phyloP scores from a whole-genome alignment of 2,329 filamentous ascomycete species.

The Septoria petroselini region DNA sequence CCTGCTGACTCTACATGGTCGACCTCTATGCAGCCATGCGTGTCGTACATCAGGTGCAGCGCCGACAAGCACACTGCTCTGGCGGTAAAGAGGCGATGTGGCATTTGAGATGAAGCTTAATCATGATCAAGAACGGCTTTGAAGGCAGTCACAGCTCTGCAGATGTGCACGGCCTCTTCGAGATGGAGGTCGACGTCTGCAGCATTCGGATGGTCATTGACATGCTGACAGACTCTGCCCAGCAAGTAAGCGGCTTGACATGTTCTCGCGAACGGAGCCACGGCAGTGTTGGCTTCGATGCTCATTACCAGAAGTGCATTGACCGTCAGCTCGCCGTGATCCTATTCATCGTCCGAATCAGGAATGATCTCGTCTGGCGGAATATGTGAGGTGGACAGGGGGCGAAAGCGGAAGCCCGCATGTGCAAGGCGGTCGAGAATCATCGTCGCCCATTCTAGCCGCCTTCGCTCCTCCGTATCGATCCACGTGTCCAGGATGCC shows the following conservation, averaged over 20 bases:
- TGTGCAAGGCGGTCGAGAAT: slow-evolving; percentile 23
- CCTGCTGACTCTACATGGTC: slow-evolving; percentile 19
- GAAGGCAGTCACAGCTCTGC: slow-evolving; percentile 19
- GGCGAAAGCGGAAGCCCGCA: slow-evolving; percentile 23
- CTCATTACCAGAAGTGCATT: slow-evolving; percentile 27
- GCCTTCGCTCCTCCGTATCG: slow-evolving; percentile 23
- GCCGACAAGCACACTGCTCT: slow-evolving; percentile 20
- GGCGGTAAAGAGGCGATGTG: slow-evolving; percentile 20
- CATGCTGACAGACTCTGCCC: slow-evolving; percentile 22
- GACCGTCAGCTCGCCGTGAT: slow-evolving; percentile 21
- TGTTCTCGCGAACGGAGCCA: slow-evolving; percentile 24
- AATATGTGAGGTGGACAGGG: slow-evolving; percentile 16
- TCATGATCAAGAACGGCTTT: slow-evolving; percentile 15
- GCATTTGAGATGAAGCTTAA: not conserved
- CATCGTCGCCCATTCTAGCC: slow-evolving; percentile 26
- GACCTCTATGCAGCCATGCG: slow-evolving; percentile 26
- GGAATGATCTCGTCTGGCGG: slow-evolving; percentile 23
- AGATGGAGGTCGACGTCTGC: slow-evolving; percentile 23
- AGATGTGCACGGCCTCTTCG: slow-evolving; percentile 23
- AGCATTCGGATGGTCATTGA: slow-evolving; percentile 20
- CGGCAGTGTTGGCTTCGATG: slow-evolving; percentile 22
- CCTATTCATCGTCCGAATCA: slow-evolving; percentile 16
- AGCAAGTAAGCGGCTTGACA: slow-evolving; percentile 27
- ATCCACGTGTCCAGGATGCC: slow-evolving; percentile 18
- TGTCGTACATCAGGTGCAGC: slow-evolving; percentile 23